These are phyloP conservation scores for Linum trigynum DNA, from an alignment of 345 rosid genomes.

Conservation along the genomic window DNA sequence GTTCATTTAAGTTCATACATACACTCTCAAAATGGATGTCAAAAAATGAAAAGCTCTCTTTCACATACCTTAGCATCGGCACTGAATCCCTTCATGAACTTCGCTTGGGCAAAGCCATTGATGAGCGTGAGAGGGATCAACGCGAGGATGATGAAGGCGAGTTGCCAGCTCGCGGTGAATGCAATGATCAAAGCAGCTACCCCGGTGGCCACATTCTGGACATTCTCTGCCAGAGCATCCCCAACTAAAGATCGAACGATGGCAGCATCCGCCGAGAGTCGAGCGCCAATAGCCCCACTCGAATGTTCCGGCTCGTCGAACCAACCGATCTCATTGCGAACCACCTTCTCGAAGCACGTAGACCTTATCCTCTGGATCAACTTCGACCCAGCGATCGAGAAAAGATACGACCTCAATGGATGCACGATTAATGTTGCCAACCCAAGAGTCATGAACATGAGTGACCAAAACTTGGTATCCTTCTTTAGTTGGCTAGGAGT, in stretches of 20 bases:
- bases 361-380: conserved; percentile 2
- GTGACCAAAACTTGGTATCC: not conserved
- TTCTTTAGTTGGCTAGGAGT: not conserved
- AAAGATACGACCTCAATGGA: not conserved
- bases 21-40: conserved; percentile 1
- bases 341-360: conserved; percentile 1
- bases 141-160: conserved; percentile 41
- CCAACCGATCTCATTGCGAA: conserved; percentile 1
- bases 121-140: conserved; percentile 33
- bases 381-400: not conserved
- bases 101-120: conserved; percentile 39
- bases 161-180: conserved; percentile 49
- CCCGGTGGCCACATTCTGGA: conserved; percentile 44
- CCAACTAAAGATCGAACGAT: conserved; percentile 52
- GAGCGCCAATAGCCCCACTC: conserved; percentile 56
- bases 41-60: not conserved
- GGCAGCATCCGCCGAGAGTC: conserved; percentile 58
- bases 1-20: conserved; percentile 7
- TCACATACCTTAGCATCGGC: conserved; percentile 25
- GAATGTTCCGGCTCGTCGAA: conserved; percentile 5
- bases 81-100: conserved; percentile 49
- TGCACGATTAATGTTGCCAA: not conserved
- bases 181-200: conserved; percentile 50
- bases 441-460: conserved; percentile 5
- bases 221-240: conserved; percentile 46